Conservation (phyloP, 1,284 basidiomycete genomes). For the Trametes hirsuta region DNA sequence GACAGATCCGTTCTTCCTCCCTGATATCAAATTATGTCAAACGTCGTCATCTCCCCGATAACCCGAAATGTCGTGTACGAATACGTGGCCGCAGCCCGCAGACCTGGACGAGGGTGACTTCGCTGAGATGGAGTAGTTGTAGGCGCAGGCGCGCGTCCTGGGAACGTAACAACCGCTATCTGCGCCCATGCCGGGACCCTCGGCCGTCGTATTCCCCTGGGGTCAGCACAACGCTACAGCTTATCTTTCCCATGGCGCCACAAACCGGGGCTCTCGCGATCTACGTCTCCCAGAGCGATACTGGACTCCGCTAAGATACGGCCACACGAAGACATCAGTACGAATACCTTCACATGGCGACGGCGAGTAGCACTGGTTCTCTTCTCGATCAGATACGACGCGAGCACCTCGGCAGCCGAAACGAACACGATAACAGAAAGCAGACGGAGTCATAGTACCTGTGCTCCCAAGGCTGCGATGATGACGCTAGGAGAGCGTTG, state of each 20-base stretch:
- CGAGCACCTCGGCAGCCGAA: too few species aligned
- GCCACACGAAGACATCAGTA: neutral
- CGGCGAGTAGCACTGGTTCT: too few species aligned
- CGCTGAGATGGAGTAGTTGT: constrained; percentile 61
- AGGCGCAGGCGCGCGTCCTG: neutral
- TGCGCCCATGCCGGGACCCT: neutral
- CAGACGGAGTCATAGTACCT: too few species aligned
- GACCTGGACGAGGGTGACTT: constrained; percentile 91
- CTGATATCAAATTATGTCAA: too few species aligned
- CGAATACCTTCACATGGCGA: too few species aligned
- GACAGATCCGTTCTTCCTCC: neutral
- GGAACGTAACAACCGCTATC: neutral
- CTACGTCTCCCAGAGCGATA: neutral
- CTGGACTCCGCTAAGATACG: neutral
- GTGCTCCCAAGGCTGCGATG: too few species aligned
- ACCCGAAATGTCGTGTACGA: too few species aligned
- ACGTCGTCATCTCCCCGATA: too few species aligned
- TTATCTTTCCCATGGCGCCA: neutral
- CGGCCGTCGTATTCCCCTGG: neutral
- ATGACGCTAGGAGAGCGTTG: too few species aligned
- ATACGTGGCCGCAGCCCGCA: constrained; percentile 58
- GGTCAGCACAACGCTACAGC: neutral
- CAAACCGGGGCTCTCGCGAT: too few species aligned
- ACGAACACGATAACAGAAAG: too few species aligned
- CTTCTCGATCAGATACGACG: too few species aligned